phyloP scores from a whole-genome alignment of 108 stramenopile genomes.

The Stephanodiscus minutulus region DNA sequence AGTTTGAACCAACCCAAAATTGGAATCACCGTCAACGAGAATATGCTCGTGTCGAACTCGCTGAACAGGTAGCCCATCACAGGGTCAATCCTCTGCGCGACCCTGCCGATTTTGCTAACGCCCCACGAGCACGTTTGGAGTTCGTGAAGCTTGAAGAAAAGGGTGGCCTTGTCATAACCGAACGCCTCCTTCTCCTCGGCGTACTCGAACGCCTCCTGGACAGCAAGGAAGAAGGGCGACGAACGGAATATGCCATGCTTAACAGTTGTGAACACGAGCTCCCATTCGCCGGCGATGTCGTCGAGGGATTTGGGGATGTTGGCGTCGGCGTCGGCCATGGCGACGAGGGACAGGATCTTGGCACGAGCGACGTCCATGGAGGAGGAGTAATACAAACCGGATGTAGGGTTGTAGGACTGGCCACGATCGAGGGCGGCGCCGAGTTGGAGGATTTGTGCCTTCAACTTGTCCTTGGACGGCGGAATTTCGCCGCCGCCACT shows the following conservation, averaged over 20 bases:
- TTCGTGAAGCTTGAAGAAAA: conserved; percentile 95
- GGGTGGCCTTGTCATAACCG: conserved; percentile 79
- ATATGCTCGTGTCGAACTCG: conserved; percentile 83
- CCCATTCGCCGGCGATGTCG: conserved; percentile 83
- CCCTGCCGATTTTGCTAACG: conserved; percentile 82
- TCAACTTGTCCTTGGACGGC: conserved; percentile 49
- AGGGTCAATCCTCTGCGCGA: conserved; percentile 83
- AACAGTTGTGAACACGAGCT: conserved; percentile 82
- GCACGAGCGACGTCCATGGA: conserved; percentile 65
- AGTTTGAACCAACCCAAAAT: conserved; percentile 93
- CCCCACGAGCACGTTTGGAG: conserved; percentile 94
- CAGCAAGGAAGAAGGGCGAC: conserved; percentile 85
- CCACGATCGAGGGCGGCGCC: conserved; percentile 89
- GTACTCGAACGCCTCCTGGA: conserved; percentile 85
- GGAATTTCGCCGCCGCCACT: not conserved
- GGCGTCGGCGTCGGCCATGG: conserved; percentile 45
- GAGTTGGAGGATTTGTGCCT: conserved; percentile 77
- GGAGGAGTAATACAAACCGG: conserved; percentile 73
- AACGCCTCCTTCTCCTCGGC: conserved; percentile 68
- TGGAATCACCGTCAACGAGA: conserved; percentile 86
- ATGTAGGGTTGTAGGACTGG: conserved; percentile 88
- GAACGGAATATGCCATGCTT: conserved; percentile 87
- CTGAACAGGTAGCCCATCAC: conserved; percentile 60
- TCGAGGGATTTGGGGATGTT: conserved; percentile 55
- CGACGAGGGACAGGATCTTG: conserved; percentile 66